phyloP scores from a whole-genome alignment of 352 stramenopile species.

The Globisporangium polare region DNA sequence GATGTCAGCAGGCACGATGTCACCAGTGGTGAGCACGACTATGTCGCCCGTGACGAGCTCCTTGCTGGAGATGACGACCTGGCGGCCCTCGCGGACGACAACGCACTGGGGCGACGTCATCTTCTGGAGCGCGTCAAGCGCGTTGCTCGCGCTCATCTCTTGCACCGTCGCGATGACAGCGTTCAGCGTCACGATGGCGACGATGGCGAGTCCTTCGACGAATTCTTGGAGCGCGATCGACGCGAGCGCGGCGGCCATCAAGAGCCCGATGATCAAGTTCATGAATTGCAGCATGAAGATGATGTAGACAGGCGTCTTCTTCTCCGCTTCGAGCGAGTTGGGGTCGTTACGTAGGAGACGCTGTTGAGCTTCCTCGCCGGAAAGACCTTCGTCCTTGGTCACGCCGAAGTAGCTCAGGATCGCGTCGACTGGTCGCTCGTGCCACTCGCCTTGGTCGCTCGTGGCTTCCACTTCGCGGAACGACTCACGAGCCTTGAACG shows the following conservation, averaged over 20 bases:
- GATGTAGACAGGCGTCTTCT: conserved; percentile 46
- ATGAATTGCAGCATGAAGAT: conserved; percentile 77
- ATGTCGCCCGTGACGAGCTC: conserved; percentile 71
- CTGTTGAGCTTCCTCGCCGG: conserved; percentile 23
- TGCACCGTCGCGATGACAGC: conserved; percentile 65
- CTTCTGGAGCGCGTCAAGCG: conserved; percentile 67
- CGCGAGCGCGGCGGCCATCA: conserved; percentile 57
- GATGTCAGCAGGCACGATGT: conserved; percentile 91
- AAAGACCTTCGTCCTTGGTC: conserved; percentile 33
- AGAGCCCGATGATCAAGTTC: conserved; percentile 71
- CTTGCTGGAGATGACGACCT: conserved; percentile 51
- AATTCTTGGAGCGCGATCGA: conserved; percentile 51
- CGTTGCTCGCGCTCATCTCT: conserved; percentile 62
- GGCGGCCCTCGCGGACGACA: conserved; percentile 42
- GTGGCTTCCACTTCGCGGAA: conserved; percentile 41
- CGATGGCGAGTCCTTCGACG: conserved; percentile 64
- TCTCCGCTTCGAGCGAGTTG: conserved; percentile 30
- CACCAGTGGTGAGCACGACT: conserved; percentile 87
- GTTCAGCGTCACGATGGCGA: conserved; percentile 48
- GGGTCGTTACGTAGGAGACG: conserved; percentile 37
- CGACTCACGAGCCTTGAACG: conserved; percentile 51
- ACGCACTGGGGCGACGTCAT: conserved; percentile 67
- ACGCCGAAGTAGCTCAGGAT: conserved; percentile 48
- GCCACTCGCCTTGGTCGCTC: conserved; percentile 48
- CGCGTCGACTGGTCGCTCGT: conserved; percentile 26